phyloP scores from a whole-genome alignment of 2,329 filamentous ascomycete species.

The Monosporascus sp. region DNA sequence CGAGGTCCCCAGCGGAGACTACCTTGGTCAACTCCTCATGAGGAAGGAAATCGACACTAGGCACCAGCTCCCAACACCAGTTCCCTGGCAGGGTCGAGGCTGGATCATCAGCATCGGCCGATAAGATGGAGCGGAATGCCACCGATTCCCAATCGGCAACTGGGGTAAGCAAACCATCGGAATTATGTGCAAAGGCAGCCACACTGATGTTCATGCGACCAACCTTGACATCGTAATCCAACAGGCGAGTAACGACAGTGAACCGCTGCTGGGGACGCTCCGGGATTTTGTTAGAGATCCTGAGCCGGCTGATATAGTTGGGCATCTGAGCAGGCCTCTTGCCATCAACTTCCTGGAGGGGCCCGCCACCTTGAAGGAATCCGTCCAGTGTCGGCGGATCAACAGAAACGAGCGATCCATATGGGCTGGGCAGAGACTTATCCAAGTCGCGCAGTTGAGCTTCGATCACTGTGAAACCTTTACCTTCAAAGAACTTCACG shows the following conservation, averaged over 20 bases:
- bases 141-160: slow-evolving; percentile 20
- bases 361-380: slow-evolving; percentile 20
- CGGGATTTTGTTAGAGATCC: slow-evolving; percentile 25
- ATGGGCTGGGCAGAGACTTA: neutral
- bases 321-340: slow-evolving; percentile 22
- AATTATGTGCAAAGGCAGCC: slow-evolving; percentile 15
- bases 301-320: slow-evolving; percentile 24
- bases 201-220: slow-evolving; percentile 21
- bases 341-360: slow-evolving; percentile 17
- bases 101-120: slow-evolving; percentile 4
- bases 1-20: slow-evolving; percentile 23
- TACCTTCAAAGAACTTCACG: slow-evolving; percentile 14
- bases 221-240: slow-evolving; percentile 18
- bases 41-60: slow-evolving; percentile 13
- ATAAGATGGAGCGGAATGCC: slow-evolving; percentile 4
- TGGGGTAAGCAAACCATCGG: slow-evolving; percentile 6
- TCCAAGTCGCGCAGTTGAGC: slow-evolving; percentile 17
- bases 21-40: slow-evolving; percentile 16
- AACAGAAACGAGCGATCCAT: slow-evolving; percentile 18
- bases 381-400: slow-evolving; percentile 25
- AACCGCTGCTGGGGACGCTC: slow-evolving; percentile 11
- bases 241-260: slow-evolving; percentile 18
- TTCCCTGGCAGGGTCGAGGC: slow-evolving; percentile 16
- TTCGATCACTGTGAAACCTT: slow-evolving; percentile 17
- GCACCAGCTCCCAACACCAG: slow-evolving; percentile 21